These are phyloP conservation scores for Tetracladium marchalianum DNA, from an alignment of 495 filamentous ascomycete species.

Conservation along the genomic window DNA sequence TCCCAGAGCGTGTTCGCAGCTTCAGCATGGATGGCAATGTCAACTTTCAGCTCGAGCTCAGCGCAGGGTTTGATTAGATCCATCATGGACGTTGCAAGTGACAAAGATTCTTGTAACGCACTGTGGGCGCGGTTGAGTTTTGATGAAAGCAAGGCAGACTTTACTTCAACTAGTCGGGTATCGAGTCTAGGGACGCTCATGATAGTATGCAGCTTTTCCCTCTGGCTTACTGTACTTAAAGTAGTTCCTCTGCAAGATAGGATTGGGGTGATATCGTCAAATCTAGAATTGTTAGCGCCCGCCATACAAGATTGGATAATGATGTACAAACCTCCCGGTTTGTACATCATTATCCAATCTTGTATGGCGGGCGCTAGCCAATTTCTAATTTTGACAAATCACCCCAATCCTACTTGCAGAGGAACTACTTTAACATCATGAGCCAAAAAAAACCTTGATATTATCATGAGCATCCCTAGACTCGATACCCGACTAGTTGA, in stretches of 20 bases:
- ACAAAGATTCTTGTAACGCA: slow-evolving; percentile 75
- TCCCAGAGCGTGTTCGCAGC: slow-evolving; percentile 89
- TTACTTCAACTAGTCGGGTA: slow-evolving; percentile 62
- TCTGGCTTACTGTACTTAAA: slow-evolving; percentile 68
- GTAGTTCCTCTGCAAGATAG: slow-evolving; percentile 73
- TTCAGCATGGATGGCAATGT: slow-evolving; percentile 65
- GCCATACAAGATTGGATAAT: slow-evolving; percentile 15
- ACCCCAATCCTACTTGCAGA: slow-evolving; percentile 68
- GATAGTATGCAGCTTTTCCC: slow-evolving; percentile 46
- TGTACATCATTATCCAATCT: slow-evolving; percentile 18
- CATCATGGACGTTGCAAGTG: slow-evolving; percentile 69
- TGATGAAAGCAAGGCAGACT: slow-evolving; percentile 62
- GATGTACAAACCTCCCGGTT: slow-evolving; percentile 20
- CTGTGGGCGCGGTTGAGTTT: slow-evolving; percentile 66
- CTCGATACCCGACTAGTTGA: slow-evolving; percentile 62
- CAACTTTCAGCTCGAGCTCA: slow-evolving; percentile 60
- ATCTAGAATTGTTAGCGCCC: slow-evolving; percentile 37
- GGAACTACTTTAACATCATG: slow-evolving; percentile 72
- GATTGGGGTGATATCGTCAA: slow-evolving; percentile 70
- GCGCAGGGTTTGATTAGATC: slow-evolving; percentile 59
- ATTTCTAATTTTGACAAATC: slow-evolving; percentile 65
- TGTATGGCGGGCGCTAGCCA: slow-evolving; percentile 14
- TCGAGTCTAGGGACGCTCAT: slow-evolving; percentile 47
- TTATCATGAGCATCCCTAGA: slow-evolving; percentile 41
- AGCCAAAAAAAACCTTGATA: slow-evolving; percentile 54